These are phyloP conservation scores for Cercospora nicotianae DNA, from an alignment of 2,329 filamentous ascomycete genomes.

Conservation along the genomic window DNA sequence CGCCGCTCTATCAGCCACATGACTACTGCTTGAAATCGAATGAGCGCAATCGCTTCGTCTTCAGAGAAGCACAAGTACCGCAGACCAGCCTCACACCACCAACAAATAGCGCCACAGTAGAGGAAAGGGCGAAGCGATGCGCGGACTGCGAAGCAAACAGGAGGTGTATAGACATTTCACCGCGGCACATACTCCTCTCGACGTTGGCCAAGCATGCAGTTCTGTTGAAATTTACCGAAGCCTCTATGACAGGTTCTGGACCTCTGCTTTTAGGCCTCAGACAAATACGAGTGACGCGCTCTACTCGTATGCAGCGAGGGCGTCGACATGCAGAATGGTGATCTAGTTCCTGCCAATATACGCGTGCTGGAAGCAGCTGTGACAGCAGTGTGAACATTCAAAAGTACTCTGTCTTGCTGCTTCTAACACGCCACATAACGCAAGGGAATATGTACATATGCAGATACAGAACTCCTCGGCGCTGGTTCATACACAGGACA, in stretches of 20 bases:
- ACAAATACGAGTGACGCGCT: no score
- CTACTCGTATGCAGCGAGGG: no score
- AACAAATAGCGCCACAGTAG: background rate
- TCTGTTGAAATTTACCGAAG: background rate
- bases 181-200: background rate
- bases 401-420: conserved; percentile 8
- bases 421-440: conserved; percentile 8
- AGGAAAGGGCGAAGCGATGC: background rate
- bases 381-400: background rate
- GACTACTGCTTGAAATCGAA: background rate
- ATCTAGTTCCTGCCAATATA: background rate
- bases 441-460: conserved; percentile 13
- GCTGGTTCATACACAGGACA: conserved; percentile 5
- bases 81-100: background rate
- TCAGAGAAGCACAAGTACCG: background rate
- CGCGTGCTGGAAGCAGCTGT: background rate
- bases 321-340: no score
- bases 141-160: background rate
- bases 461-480: conserved; percentile 5
- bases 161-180: background rate
- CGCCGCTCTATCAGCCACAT: background rate
- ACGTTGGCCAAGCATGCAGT: background rate
- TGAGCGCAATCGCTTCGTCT: background rate
- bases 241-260: no score
- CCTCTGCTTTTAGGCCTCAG: no score